These are phyloP conservation scores for Spathaspora sp. DNA, from an alignment of 1,139 yeast species.

Conservation along the genomic window DNA sequence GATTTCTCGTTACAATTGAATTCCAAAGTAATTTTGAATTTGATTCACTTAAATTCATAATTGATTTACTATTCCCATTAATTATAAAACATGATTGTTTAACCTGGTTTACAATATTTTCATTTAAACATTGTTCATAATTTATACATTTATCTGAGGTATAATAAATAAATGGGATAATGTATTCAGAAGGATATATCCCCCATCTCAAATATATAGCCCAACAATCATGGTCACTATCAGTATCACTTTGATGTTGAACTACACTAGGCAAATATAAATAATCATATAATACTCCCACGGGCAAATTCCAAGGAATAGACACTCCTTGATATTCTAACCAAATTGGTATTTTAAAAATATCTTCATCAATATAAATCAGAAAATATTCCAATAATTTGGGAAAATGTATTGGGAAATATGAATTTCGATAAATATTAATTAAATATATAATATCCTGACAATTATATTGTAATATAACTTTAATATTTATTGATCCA, in stretches of 20 bases:
- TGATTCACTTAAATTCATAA: constrained; percentile 69
- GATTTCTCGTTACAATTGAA: constrained; percentile 41
- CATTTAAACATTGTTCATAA: constrained; percentile 36
- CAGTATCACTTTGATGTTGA: neutral
- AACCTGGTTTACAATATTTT: constrained; percentile 69
- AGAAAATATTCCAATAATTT: constrained; percentile 43
- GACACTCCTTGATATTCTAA: constrained; percentile 65
- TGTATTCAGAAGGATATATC: constrained; percentile 50
- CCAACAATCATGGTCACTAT: constrained; percentile 42
- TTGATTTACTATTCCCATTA: constrained; percentile 69
- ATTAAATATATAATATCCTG: constrained; percentile 23
- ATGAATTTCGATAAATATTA: constrained; percentile 47
- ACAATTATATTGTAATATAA: constrained; percentile 23
- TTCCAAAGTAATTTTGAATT: constrained; percentile 60
- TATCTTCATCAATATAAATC: constrained; percentile 30
- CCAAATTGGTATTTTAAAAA: constrained; percentile 50
- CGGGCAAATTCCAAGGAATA: constrained; percentile 75
- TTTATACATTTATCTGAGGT: constrained; percentile 15
- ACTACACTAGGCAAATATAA: constrained; percentile 24
- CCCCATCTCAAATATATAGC: constrained; percentile 40
- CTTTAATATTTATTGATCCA: constrained; percentile 50
- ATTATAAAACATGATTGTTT: constrained; percentile 77
- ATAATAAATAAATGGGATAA: constrained; percentile 48
- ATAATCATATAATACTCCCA: constrained; percentile 68
- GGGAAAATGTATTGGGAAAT: constrained; percentile 52